These are phyloP conservation scores for Thielaviopsis musarum DNA, from an alignment of 2,329 filamentous ascomycete species.

Conservation along the genomic window DNA sequence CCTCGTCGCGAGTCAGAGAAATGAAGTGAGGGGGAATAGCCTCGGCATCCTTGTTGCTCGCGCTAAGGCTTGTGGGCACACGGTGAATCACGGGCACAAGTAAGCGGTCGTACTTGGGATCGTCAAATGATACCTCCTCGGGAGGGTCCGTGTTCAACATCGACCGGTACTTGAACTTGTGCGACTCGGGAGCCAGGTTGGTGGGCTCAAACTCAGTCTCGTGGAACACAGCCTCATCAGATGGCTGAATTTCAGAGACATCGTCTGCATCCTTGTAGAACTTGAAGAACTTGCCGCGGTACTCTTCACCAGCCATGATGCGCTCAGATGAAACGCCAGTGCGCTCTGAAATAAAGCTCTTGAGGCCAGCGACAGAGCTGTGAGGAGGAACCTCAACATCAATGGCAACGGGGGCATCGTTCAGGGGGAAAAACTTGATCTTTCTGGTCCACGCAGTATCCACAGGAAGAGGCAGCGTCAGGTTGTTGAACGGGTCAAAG, in stretches of 20 bases:
- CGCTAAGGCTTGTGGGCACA: conserved; percentile 19
- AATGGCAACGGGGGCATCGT: conserved; percentile 52
- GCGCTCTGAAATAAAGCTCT: conserved; percentile 51
- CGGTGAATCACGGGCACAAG: conserved; percentile 58
- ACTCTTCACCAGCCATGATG: conserved; percentile 70
- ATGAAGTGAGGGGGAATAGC: conserved; percentile 49
- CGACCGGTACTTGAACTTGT: conserved; percentile 29
- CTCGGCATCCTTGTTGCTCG: conserved; percentile 18
- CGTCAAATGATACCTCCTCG: conserved; percentile 36
- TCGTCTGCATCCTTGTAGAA: conserved; percentile 53
- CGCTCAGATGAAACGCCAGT: conserved; percentile 46
- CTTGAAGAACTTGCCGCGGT: conserved; percentile 72
- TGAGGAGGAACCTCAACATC: conserved; percentile 69
- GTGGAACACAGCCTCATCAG: conserved; percentile 51
- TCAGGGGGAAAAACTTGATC: conserved; percentile 62
- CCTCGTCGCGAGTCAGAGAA: conserved; percentile 56
- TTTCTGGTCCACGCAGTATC: conserved; percentile 64
- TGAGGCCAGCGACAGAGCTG: conserved; percentile 49
- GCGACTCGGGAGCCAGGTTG: conserved; percentile 45
- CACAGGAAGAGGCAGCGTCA: conserved; percentile 80
- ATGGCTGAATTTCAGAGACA: conserved; percentile 52
- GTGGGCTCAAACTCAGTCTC: conserved; percentile 68
- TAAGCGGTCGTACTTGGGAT: conserved; percentile 46
- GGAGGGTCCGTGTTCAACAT: conserved; percentile 33
- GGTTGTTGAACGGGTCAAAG: conserved; percentile 91